Percentiles rank a stretch among this genome's conserved stretches.
These are phyloP conservation scores for Lepidium didymum DNA, from an alignment of 345 rosid species.

Conservation along the genomic window DNA sequence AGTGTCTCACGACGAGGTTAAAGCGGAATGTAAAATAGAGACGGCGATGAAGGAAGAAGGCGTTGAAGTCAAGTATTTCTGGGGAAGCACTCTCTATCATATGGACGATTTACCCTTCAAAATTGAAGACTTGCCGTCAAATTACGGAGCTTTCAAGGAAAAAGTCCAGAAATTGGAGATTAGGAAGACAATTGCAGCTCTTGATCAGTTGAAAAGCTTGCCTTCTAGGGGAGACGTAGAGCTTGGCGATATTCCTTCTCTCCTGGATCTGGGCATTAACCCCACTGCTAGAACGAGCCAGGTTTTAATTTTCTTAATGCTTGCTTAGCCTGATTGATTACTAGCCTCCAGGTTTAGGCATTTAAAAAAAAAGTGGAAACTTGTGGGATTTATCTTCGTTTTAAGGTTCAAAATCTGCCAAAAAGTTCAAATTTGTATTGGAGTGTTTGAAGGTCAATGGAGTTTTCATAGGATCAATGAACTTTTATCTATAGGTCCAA, in stretches of 20 bases:
- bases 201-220: slow-evolving; percentile 77
- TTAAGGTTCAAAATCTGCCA: not conserved
- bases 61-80: slow-evolving; percentile 74
- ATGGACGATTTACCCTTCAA: slow-evolving; percentile 89
- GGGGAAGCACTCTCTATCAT: slow-evolving; percentile 97
- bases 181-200: slow-evolving; percentile 74
- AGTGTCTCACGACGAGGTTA: slow-evolving; percentile 80
- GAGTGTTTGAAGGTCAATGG: not conserved
- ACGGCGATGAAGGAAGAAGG: slow-evolving; percentile 87
- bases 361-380: not conserved
- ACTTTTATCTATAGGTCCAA: not conserved
- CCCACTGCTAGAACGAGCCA: slow-evolving; percentile 46
- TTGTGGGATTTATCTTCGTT: not conserved
- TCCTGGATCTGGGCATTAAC: slow-evolving; percentile 78
- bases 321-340: not conserved
- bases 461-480: not conserved
- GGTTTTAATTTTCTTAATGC: slow-evolving; percentile 36
- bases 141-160: slow-evolving; percentile 69
- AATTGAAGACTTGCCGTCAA: slow-evolving; percentile 77
- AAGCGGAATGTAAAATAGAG: slow-evolving; percentile 83
- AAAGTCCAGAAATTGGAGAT: slow-evolving; percentile 70
- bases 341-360: not conserved
- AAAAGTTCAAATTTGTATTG: not conserved
- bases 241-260: slow-evolving; percentile 81
- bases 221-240: slow-evolving; percentile 94